Evolutionary conservation across 2,329 filamentous ascomycete species (phyloP), one percentile per base, ranked within the genome.

Genomic region (Aspergillus eucalypticola): DNA sequence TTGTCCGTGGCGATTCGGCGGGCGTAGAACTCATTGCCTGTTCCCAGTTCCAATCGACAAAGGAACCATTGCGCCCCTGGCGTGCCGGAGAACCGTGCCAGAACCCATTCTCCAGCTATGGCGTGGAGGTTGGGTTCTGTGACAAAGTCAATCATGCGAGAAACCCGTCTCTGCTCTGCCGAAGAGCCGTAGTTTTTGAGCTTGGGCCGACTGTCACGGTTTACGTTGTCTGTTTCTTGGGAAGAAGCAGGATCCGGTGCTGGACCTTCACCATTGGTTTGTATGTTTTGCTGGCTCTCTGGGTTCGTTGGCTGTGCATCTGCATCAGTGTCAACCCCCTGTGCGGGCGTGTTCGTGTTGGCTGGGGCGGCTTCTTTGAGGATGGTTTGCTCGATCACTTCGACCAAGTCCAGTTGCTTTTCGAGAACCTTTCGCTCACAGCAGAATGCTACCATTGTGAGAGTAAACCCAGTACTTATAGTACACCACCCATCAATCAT

Each of bases 401-500:
- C 58, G 11, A 35, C 51, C 10, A 62, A 19, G 39, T 62, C 60
- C 5, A 62, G 53, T 35, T 62, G 60, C 54, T 27, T 41, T 8
- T 57, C 42, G 3, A 62, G 44, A 3, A 60, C 38, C 13, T 60
- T 38, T 8, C 50, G 29, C 13, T 62, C 60, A 27, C 49, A 60
- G 15, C 50, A 60, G 27, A 62, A 62, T 2, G 57, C 54, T 8
- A 62, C 58, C 35, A 62, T 21, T 3, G 58, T 60, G n/a, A 60
- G 23, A 8, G 60, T 25, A 21, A 62, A 57, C 11, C 60, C 60
- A 21, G 60, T 62, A 50, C 60, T 62, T 38, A 62, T 55, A 23
- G 63, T 65, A 25, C 63, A 65, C 63, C 63, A 65, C 6, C 63
- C 63, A n/a, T 63, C 59, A 10, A 64, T 60, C 41, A 57, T 62